Evolutionary conservation across 2,329 filamentous ascomycete species (phyloP).

Genomic region (Fusarium abutilonis): DNA sequence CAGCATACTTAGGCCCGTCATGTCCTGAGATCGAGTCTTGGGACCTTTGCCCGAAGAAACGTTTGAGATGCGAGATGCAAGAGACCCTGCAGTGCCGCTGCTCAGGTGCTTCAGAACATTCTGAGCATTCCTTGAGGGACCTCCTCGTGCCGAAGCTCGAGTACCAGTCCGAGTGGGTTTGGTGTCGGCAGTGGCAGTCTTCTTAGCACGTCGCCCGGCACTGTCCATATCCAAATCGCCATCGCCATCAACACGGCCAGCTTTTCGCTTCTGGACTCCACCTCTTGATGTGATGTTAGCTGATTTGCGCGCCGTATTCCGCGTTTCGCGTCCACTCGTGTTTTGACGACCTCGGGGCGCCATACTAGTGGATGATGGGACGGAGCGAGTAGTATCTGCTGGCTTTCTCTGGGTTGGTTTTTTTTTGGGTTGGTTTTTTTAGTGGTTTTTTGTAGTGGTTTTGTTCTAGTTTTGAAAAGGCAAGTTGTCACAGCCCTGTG

Average conservation of each 20-base stretch:
- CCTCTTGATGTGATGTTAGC: slow-evolving; percentile 52
- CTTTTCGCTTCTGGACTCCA: slow-evolving; percentile 62
- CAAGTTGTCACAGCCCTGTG: slow-evolving; percentile 4
- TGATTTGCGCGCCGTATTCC: slow-evolving; percentile 45
- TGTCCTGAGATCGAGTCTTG: slow-evolving; percentile 39
- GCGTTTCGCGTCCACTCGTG: slow-evolving; percentile 47
- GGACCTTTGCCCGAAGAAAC: slow-evolving; percentile 40
- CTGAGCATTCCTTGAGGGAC: slow-evolving; percentile 53
- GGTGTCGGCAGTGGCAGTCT: slow-evolving; percentile 40
- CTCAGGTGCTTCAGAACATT: slow-evolving; percentile 56
- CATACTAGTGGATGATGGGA: slow-evolving; percentile 41
- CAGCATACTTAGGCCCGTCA: slow-evolving; percentile 49
- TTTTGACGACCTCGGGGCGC: slow-evolving; percentile 49
- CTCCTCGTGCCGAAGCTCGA: slow-evolving; percentile 47
- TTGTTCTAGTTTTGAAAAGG: slow-evolving; percentile 15
- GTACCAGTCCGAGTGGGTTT: slow-evolving; percentile 44
- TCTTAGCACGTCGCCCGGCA: slow-evolving; percentile 50
- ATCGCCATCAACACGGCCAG: slow-evolving; percentile 60
- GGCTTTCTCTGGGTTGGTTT: slow-evolving; percentile 3
- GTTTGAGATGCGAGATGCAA: slow-evolving; percentile 51
- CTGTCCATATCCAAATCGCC: slow-evolving; percentile 69
- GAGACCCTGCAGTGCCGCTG: slow-evolving; percentile 48
- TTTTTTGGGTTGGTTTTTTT: slow-evolving; percentile 6
- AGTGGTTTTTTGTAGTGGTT: slow-evolving; percentile 1
- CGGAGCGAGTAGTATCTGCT: background rate